Percentiles rank a stretch among this genome's conserved stretches.
phyloP scores from a whole-genome alignment of 768 basidiomycete genomes.

The Rossbeevera mucosa region DNA sequence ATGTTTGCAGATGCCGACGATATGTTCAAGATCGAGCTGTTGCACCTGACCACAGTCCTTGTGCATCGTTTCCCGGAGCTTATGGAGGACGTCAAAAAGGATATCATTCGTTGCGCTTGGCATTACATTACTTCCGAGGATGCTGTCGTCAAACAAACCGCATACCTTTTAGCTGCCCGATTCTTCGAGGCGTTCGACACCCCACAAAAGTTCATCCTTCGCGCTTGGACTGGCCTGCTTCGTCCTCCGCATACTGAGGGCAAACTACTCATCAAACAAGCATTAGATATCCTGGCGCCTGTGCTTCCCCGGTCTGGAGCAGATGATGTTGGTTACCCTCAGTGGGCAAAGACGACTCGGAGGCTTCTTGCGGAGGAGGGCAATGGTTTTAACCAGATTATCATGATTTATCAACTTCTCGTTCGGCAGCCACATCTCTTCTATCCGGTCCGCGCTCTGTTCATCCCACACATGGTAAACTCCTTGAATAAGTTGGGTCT shows the following conservation, averaged over 20 bases:
- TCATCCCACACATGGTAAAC: conserved; percentile 90
- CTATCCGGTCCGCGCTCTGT: conserved; percentile 87
- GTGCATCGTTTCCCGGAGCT: conserved; percentile 80
- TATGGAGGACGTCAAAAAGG: conserved; percentile 80
- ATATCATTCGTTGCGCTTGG: conserved; percentile 93
- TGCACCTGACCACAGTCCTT: conserved; percentile 84
- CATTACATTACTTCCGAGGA: conserved; percentile 82
- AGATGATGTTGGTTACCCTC: conserved; percentile 55
- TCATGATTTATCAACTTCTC: conserved; percentile 86
- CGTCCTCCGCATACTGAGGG: conserved; percentile 76
- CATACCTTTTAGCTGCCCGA: conserved; percentile 83
- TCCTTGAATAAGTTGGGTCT: conserved; percentile 87
- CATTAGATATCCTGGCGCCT: conserved; percentile 81
- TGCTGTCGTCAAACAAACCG: conserved; percentile 86
- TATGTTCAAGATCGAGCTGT: conserved; percentile 82
- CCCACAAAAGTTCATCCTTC: conserved; percentile 85
- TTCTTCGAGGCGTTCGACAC: conserved; percentile 89
- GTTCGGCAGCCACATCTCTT: conserved; percentile 88
- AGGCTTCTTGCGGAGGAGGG: conserved; percentile 87
- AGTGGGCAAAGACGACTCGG: conserved; percentile 85
- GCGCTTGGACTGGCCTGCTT: conserved; percentile 87
- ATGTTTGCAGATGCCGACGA: conserved; percentile 66
- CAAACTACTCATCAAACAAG: conserved; percentile 73
- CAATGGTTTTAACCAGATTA: conserved; percentile 59
- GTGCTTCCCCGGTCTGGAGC: conserved; percentile 64